Evolutionary conservation across 2,329 filamentous ascomycete species (phyloP).

Genomic region (Fusarium nisikadoi): DNA sequence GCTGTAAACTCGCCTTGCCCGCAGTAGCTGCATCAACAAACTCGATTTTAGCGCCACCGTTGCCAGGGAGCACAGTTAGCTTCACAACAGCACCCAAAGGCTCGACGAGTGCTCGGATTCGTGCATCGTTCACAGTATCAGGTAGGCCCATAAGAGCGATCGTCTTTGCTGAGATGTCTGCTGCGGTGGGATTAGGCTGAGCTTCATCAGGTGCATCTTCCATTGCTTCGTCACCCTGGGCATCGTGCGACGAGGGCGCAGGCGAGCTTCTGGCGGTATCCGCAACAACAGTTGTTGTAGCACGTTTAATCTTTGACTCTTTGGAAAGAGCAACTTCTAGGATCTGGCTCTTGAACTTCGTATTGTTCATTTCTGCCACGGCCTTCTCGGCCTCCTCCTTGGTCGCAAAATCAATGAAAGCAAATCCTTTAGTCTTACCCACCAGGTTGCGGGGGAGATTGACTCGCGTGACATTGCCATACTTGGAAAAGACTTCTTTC

Average conservation of each 20-base stretch:
- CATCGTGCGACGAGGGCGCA: slow-evolving; percentile 49
- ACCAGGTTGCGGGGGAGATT: slow-evolving; percentile 75
- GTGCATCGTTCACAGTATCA: slow-evolving; percentile 90
- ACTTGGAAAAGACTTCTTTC: slow-evolving; percentile 75
- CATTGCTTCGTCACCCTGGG: slow-evolving; percentile 55
- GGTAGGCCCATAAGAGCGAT: slow-evolving; percentile 86
- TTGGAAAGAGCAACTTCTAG: slow-evolving; percentile 73
- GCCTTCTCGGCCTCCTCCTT: slow-evolving; percentile 75
- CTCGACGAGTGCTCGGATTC: slow-evolving; percentile 78
- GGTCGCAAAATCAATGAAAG: slow-evolving; percentile 80
- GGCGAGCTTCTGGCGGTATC: slow-evolving; percentile 50
- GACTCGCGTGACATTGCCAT: slow-evolving; percentile 78
- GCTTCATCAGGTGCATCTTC: slow-evolving; percentile 41
- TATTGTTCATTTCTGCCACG: slow-evolving; percentile 75
- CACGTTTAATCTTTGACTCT: slow-evolving; percentile 66
- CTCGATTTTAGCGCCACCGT: slow-evolving; percentile 88
- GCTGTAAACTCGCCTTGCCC: slow-evolving; percentile 73
- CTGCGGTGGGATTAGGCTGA: slow-evolving; percentile 52
- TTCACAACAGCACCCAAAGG: slow-evolving; percentile 77
- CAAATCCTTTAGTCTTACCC: slow-evolving; percentile 79
- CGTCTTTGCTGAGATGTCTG: slow-evolving; percentile 72
- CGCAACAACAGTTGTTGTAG: slow-evolving; percentile 56
- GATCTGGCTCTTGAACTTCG: slow-evolving; percentile 74
- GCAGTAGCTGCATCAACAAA: slow-evolving; percentile 76
- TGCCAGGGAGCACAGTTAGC: slow-evolving; percentile 81